These are phyloP conservation scores for Neopestalotiopsis rosae DNA, from an alignment of 2,329 filamentous ascomycete genomes.

Conservation along the genomic window DNA sequence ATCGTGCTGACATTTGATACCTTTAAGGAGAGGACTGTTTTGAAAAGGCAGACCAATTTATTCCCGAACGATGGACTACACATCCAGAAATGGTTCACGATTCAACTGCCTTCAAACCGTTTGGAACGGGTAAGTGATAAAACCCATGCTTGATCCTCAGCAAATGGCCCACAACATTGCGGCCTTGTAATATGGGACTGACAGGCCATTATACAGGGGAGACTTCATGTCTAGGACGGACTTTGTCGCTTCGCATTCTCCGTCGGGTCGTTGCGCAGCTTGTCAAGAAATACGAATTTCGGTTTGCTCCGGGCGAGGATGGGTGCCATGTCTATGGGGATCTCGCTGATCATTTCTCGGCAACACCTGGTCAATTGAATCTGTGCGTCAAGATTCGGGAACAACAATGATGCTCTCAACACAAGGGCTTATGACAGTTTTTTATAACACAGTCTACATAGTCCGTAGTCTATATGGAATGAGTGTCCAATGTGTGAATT, in stretches of 20 bases:
- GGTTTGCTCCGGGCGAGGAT: not conserved
- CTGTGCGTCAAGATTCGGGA: not conserved
- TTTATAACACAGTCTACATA: too few species aligned
- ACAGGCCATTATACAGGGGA: not conserved
- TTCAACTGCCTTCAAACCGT: conserved; percentile 37
- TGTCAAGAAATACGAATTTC: not conserved
- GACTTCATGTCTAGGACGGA: not conserved
- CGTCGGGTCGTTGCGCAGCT: not conserved
- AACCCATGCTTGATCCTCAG: fast-evolving
- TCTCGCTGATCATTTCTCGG: not conserved
- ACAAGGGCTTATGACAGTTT: too few species aligned
- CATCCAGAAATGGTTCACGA: conserved; percentile 38
- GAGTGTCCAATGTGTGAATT: too few species aligned
- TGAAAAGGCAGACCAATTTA: conserved; percentile 35
- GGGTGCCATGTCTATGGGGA: not conserved
- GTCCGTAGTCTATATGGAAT: too few species aligned
- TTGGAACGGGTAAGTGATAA: conserved; percentile 32
- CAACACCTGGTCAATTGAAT: not conserved
- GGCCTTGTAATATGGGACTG: not conserved
- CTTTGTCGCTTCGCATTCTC: not conserved
- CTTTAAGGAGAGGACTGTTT: conserved; percentile 34
- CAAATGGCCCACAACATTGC: not conserved
- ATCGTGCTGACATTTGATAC: too few species aligned
- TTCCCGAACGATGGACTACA: conserved; percentile 44
- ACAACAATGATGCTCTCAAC: too few species aligned